These are phyloP conservation scores for Hanseniaspora taiwanica DNA, from an alignment of 805 yeast genomes.

Conservation along the genomic window DNA sequence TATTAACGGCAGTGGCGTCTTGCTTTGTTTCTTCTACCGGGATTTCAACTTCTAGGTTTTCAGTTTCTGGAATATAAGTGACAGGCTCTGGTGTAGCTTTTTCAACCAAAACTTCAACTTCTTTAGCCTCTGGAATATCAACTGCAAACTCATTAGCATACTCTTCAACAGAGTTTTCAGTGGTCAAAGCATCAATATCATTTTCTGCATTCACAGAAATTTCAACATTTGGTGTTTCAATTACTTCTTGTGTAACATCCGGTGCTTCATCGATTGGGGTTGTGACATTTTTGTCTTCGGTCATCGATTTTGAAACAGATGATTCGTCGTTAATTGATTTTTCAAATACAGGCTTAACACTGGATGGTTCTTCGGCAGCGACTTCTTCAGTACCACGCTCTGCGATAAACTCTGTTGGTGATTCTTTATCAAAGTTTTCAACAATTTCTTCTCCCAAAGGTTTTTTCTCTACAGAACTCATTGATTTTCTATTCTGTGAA, in stretches of 20 bases:
- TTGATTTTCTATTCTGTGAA: background rate
- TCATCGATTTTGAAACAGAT: background rate
- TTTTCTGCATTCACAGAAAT: too few relatives aligned
- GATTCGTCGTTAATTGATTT: background rate
- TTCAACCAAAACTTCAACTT: conserved; percentile 7
- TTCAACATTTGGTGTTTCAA: too few relatives aligned
- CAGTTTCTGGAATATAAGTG: too few relatives aligned
- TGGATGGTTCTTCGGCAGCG: conserved; percentile 5
- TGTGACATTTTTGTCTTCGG: too few relatives aligned
- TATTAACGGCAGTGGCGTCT: too few relatives aligned
- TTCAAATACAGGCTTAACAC: conserved; percentile 3
- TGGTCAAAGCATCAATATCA: too few relatives aligned
- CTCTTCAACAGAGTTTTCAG: conserved; percentile 3
- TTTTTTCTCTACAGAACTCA: background rate
- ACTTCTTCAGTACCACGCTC: conserved; percentile 7
- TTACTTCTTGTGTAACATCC: too few relatives aligned
- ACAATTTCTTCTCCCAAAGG: conserved; percentile 7
- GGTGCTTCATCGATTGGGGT: too few relatives aligned
- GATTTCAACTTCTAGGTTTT: conserved; percentile 5
- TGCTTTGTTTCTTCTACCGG: conserved; percentile 1
- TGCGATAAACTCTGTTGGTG: conserved; percentile 6
- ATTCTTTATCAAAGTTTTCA: conserved; percentile 9
- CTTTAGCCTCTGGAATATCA: conserved; percentile 2
- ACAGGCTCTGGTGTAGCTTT: too few relatives aligned
- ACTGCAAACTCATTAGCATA: background rate